A percentile compares a stretch with the other conserved stretches of the same genome.
These are phyloP conservation scores for Myrmaecium sp. DNA, from an alignment of 2,329 filamentous ascomycete species.

Conservation along the genomic window DNA sequence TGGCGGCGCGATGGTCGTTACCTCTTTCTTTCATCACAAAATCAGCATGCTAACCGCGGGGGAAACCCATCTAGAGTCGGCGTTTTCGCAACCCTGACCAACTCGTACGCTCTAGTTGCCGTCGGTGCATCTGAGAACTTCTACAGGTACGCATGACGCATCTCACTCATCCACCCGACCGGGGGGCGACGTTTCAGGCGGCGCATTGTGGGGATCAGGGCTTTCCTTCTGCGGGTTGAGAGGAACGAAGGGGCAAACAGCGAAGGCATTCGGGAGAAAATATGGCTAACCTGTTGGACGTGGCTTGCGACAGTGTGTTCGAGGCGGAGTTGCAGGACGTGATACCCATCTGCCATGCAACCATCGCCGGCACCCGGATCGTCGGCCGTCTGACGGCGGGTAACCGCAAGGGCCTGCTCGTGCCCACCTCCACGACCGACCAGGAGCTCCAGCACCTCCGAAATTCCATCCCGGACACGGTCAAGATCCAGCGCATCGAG, in stretches of 20 bases:
- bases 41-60: slow-evolving; percentile 2
- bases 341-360: slow-evolving; percentile 90
- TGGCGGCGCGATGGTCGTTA: neutral
- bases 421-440: slow-evolving; percentile 90
- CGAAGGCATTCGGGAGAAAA: neutral
- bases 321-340: slow-evolving; percentile 95
- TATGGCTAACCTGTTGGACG: slow-evolving; percentile 10
- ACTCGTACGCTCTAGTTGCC: slow-evolving; percentile 88
- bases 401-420: slow-evolving; percentile 91
- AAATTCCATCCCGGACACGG: slow-evolving; percentile 78
- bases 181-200: no score
- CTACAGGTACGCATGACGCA: slow-evolving; percentile 63
- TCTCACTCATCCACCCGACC: no score
- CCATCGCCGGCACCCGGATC: slow-evolving; percentile 91
- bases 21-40: neutral
- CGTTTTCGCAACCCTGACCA: slow-evolving; percentile 92
- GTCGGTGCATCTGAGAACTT: slow-evolving; percentile 97
- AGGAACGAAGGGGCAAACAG: neutral
- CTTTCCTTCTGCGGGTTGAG: neutral
- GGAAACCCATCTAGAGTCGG: slow-evolving; percentile 49
- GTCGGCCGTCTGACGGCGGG: slow-evolving; percentile 89
- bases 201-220: no score
- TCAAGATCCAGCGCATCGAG: slow-evolving; percentile 95
- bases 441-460: slow-evolving; percentile 96
- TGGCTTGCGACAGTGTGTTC: slow-evolving; percentile 53